Conservation (phyloP, 2,329 filamentous ascomycete species). For the Byssochlamys sp. region DNA sequence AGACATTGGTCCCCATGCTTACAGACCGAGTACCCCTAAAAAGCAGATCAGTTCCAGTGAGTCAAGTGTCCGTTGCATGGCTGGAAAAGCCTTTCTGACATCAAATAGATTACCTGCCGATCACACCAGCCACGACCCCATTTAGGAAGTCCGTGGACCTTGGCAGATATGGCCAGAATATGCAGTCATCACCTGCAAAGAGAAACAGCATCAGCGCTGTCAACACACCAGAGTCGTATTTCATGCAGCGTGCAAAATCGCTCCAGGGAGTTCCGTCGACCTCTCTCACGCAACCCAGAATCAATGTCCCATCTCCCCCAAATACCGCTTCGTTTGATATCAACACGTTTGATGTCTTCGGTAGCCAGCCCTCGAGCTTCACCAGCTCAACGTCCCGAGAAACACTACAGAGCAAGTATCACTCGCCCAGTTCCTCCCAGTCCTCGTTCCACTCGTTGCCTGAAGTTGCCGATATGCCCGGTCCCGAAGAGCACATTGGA, state of each 20-base stretch:
- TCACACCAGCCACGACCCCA: constrained; percentile 59
- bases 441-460: constrained; percentile 46
- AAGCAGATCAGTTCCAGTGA: constrained; percentile 52
- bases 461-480: constrained; percentile 40
- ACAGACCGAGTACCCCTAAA: constrained; percentile 54
- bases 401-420: constrained; percentile 33
- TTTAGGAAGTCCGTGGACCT: constrained; percentile 31
- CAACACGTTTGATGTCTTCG: constrained; percentile 43
- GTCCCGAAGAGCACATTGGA: constrained; percentile 13
- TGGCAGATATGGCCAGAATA: constrained; percentile 29
- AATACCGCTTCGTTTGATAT: constrained; percentile 40
- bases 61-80: constrained; percentile 15
- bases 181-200: constrained; percentile 32
- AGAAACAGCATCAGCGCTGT: constrained; percentile 23
- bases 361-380: constrained; percentile 36
- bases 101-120: constrained; percentile 50
- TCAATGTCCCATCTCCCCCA: constrained; percentile 48
- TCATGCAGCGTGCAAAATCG: constrained; percentile 38
- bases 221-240: constrained; percentile 24
- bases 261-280: constrained; percentile 36
- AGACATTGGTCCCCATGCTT: constrained; percentile 23
- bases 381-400: constrained; percentile 17
- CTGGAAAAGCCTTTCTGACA: constrained; percentile 12
- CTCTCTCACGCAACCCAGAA: constrained; percentile 27
- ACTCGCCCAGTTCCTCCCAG: constrained; percentile 33